Evolutionary conservation across 139 green algal genomes (phyloP).

Genomic region (Microglena sp.): DNA sequence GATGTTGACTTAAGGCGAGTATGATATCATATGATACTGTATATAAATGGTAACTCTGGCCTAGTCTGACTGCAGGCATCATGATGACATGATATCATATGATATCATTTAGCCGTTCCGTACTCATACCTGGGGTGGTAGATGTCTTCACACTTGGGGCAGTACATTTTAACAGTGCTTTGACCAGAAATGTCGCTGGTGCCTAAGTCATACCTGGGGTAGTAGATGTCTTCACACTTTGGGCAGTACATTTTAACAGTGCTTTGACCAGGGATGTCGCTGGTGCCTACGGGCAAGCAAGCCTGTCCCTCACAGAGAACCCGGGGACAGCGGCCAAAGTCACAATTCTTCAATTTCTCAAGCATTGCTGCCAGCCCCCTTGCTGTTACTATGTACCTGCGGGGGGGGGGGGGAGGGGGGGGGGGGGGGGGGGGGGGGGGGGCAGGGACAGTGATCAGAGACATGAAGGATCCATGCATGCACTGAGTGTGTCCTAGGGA

Average conservation of each 20-base stretch:
- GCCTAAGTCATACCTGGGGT: slow-evolving; percentile 72
- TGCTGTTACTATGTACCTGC: slow-evolving; percentile 76
- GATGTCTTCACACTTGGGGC: slow-evolving; percentile 87
- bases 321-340: slow-evolving; percentile 89
- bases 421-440: too few species aligned
- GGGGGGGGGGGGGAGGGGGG: neutral
- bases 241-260: slow-evolving; percentile 94
- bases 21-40: too few species aligned
- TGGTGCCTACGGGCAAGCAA: slow-evolving; percentile 83
- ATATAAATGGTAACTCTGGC: too few species aligned
- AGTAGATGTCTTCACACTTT: slow-evolving; percentile 89
- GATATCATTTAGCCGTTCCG: too few species aligned
- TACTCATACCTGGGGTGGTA: slow-evolving; percentile 82
- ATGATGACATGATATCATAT: too few species aligned
- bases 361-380: slow-evolving; percentile 69
- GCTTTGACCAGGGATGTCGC: slow-evolving; percentile 74
- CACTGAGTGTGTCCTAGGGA: too few species aligned
- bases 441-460: too few species aligned
- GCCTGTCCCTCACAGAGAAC: slow-evolving; percentile 82
- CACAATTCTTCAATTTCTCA: slow-evolving; percentile 87
- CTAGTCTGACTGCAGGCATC: too few species aligned
- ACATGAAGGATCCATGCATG: too few species aligned
- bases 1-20: too few species aligned
- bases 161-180: slow-evolving; percentile 87
- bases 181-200: slow-evolving; percentile 76